Evolutionary conservation across 441 rosid species (phyloP), one percentile per base, ranked within the genome.

Genomic region (Biscutella laevigata): DNA sequence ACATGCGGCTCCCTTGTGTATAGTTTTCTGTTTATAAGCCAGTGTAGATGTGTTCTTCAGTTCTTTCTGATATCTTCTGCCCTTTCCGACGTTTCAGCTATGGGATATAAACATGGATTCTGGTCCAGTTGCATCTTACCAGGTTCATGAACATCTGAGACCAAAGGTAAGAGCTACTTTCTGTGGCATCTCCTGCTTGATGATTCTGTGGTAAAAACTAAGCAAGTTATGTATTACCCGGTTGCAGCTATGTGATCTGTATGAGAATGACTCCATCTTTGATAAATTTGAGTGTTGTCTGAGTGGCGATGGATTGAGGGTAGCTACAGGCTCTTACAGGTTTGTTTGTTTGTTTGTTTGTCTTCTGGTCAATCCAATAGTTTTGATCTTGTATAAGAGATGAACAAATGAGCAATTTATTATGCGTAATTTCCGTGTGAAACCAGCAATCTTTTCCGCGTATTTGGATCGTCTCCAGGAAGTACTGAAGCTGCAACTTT

Each of bases 81-180:
- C 24, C 22, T 32, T 46, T 24, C 7, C 16, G 4, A 33, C 33
- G 20, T 59, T 47, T 47, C 75, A 83, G 91, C 68, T 83, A 46
- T 83, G 91, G 91, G 91, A 83, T 71, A 77, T 83, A 64, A 83
- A 81, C 70, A 83, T 83, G 87, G 91, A 83, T 73, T 77, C 91
- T 21, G 87, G 91, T 53, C 91, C 91, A 35, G 87, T 83, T 58
- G 77, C 87, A 55, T 74, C 83, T 8, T 77, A 75, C 74, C 91
- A 77, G 74, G 91, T 83, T 71, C 91, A 83, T 64, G 91, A 83
- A 70, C 66, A 81, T 71, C 64, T 83, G 53, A 77, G 88, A 68
- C 91, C 91, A 12, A 83, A 64, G 91, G 91, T 81, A 54, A 16
- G 64, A 33, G 37, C 34, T 59, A 50, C 46, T 41, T 50, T 46